Base-by-base conservation (phyloP, 2,329 filamentous ascomycete species). In the Periglandula ipomoeae region DNA sequence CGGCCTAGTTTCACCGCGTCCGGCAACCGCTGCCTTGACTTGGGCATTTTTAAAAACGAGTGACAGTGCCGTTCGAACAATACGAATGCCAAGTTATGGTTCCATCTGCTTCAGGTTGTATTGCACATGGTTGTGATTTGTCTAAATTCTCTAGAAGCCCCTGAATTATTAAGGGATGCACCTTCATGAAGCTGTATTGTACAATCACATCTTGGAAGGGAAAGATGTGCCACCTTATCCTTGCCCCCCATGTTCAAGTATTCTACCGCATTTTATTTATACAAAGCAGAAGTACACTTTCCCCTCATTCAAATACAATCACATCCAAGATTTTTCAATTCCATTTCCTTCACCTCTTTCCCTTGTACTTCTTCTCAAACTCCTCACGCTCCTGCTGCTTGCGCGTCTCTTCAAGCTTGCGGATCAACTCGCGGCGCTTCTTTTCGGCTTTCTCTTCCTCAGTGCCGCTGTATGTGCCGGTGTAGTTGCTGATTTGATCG, bases 301-400 rank as follows among this genome's bases (percentile, higher is more conserved):
- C n/a, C n/a, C n/a, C n/a, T n/a, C n/a, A n/a, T n/a, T n/a, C n/a
- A n/a, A n/a, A n/a, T n/a, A n/a, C n/a, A n/a, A n/a, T 15, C 30
- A 15, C 30, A 32, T 11, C 30, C 9, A 11, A 10, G 11, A 32
- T 32, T 11, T 3, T 3, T 32, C 9, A 11, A 32, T 38, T 38
- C 41, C 39, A 34, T 22, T 42, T 13, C 7, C 11, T 42, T 49
- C 51, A 61, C 48, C 47, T 50, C 47, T 57, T 56, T 41, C 52
- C 52, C 62, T 67, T 65, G 60, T 69, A 71, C 59, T 72, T 70
- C 51, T 62, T 67, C 38, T 70, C 64, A 48, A 67, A 68, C 52
- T 67, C 63, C 15, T 65, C 60, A 3, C 65, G 59, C 53, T 66
- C 62, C 51, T 68, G 60, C 53, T 67, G 56, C 45, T 56, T 57